Conservation (phyloP, 345 rosid genomes). For the Corymbia maculata region DNA sequence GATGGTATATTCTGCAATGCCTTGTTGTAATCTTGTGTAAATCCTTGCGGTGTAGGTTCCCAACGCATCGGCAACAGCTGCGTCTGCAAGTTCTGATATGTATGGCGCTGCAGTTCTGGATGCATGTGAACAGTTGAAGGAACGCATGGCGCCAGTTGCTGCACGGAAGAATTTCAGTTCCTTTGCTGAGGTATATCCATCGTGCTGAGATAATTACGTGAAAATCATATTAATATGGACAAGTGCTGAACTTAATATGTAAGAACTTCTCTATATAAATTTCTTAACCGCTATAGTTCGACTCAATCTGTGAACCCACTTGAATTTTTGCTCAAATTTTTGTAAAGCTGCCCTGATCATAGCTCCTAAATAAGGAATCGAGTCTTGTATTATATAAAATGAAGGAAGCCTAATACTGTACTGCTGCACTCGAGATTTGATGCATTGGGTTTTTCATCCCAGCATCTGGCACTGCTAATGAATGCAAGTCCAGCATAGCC, state of each 20-base stretch:
- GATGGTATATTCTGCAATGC: background rate
- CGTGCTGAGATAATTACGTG: background rate
- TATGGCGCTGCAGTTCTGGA: slow-evolving; percentile 94
- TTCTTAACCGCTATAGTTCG: background rate
- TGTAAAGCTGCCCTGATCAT: background rate
- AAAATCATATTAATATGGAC: background rate
- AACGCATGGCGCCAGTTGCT: slow-evolving; percentile 86
- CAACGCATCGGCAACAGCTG: slow-evolving; percentile 89
- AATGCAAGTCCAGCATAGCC: background rate
- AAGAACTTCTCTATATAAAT: background rate
- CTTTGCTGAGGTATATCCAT: slow-evolving; percentile 51
- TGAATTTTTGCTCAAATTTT: background rate
- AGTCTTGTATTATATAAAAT: background rate
- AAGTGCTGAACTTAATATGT: background rate
- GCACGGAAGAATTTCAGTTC: slow-evolving; percentile 57
- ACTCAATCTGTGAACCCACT: background rate
- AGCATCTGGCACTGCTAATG: background rate
- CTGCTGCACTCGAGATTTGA: too few species aligned
- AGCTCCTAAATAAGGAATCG: background rate
- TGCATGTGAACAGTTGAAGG: slow-evolving; percentile 87
- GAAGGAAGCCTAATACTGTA: background rate
- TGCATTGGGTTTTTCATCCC: too few species aligned
- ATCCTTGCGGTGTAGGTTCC: slow-evolving; percentile 47
- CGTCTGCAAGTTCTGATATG: slow-evolving; percentile 97
- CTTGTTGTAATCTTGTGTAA: background rate